A percentile compares a stretch with the other conserved stretches of the same genome.
Evolutionary conservation across 75 land plant genomes (phyloP).

Genomic region (Cunninghamia lanceolata): DNA sequence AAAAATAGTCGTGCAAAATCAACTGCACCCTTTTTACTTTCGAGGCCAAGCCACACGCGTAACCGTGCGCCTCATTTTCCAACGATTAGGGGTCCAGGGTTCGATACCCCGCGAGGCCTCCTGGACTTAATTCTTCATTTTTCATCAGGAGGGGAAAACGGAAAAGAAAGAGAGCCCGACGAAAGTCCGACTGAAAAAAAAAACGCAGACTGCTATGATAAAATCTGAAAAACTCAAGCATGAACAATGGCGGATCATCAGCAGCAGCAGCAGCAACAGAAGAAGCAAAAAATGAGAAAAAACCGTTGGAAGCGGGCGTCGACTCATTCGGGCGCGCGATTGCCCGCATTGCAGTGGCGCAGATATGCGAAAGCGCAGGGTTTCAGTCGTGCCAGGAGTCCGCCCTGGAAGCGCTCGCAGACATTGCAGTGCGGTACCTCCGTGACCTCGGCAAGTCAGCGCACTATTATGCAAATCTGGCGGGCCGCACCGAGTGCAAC

Average conservation of each 20-base stretch:
- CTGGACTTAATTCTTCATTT: not conserved
- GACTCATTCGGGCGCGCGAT: constrained; percentile 64
- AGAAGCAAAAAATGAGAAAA: not conserved
- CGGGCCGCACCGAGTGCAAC: constrained; percentile 71
- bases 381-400: constrained; percentile 70
- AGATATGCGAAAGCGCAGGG: constrained; percentile 69
- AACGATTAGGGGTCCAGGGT: not conserved
- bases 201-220: not conserved
- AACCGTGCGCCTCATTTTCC: too few species aligned
- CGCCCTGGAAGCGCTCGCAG: constrained; percentile 65
- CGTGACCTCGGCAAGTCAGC: constrained; percentile 62
- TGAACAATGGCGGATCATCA: not conserved
- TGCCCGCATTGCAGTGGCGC: constrained; percentile 72
- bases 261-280: not conserved
- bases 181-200: not conserved
- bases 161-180: not conserved
- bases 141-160: not conserved
- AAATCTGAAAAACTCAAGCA: not conserved
- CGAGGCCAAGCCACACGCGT: too few species aligned
- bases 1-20: too few species aligned
- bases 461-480: constrained; percentile 47
- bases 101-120: not conserved
- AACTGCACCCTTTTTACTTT: too few species aligned
- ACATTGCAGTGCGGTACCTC: constrained; percentile 67
- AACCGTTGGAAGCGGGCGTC: not conserved